Conservation (phyloP, 352 stramenopile genomes). For the Elongisporangium anandrum region DNA sequence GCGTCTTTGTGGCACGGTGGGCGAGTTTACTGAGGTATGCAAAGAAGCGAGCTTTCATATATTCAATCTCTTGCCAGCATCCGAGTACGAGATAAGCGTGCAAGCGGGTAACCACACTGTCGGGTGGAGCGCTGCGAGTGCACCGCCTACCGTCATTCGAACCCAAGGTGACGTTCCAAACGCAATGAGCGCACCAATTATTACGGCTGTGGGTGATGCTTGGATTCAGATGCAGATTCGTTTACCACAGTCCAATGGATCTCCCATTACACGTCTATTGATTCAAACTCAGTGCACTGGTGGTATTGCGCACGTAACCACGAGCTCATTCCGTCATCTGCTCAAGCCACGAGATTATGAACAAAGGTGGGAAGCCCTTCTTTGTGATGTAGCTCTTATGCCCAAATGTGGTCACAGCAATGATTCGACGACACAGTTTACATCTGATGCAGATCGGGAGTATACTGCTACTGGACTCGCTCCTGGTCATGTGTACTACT, state of each 20-base stretch:
- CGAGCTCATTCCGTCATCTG: constrained; percentile 24
- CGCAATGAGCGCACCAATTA: constrained; percentile 25
- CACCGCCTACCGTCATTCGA: constrained; percentile 11
- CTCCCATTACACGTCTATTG: constrained; percentile 20
- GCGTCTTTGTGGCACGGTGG: constrained; percentile 15
- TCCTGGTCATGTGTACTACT: constrained; percentile 46
- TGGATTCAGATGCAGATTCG: constrained; percentile 36
- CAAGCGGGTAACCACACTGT: constrained; percentile 40
- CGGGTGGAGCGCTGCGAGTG: constrained; percentile 33
- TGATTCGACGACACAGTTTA: not conserved
- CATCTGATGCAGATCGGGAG: constrained; percentile 13
- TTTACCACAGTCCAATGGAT: constrained; percentile 36
- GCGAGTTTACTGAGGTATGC: constrained; percentile 20
- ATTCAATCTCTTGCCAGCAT: constrained; percentile 33
- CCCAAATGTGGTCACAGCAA: constrained; percentile 5
- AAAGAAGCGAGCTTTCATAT: constrained; percentile 17
- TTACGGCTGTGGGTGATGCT: constrained; percentile 31
- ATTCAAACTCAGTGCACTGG: constrained; percentile 45
- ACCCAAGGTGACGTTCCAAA: constrained; percentile 42
- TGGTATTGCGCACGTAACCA: constrained; percentile 18
- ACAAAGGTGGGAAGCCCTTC: constrained; percentile 23
- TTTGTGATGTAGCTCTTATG: constrained; percentile 22
- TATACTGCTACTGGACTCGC: constrained; percentile 24
- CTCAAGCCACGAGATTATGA: constrained; percentile 28
- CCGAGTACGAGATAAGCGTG: constrained; percentile 31